A percentile compares a stretch with the other conserved stretches of the same genome.
These are phyloP conservation scores for Lasiodiplodia hormozganensis DNA, from an alignment of 2,329 filamentous ascomycete genomes.

Conservation along the genomic window DNA sequence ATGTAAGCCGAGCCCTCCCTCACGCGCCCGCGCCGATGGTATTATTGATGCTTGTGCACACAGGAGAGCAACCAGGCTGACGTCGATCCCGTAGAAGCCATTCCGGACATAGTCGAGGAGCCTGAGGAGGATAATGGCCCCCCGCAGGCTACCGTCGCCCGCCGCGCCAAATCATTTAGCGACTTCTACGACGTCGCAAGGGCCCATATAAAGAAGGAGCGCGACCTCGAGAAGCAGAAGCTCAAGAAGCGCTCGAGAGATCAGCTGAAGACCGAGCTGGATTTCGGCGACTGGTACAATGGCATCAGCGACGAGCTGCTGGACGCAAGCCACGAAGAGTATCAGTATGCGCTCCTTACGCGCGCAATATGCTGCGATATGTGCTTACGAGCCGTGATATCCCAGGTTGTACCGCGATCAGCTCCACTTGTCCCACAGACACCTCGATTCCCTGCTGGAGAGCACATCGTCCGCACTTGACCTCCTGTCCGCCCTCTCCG, in stretches of 20 bases:
- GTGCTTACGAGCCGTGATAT: slow-evolving; percentile 25
- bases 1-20: slow-evolving; percentile 51
- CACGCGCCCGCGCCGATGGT: slow-evolving; percentile 44
- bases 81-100: slow-evolving; percentile 61
- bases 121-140: slow-evolving; percentile 63
- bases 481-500: slow-evolving; percentile 78
- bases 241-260: slow-evolving; percentile 48
- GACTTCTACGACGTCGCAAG: slow-evolving; percentile 73
- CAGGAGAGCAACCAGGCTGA: slow-evolving; percentile 64
- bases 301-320: slow-evolving; percentile 71
- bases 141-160: slow-evolving; percentile 68
- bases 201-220: slow-evolving; percentile 63
- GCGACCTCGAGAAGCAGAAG: slow-evolving; percentile 48
- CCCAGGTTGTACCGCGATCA: slow-evolving; percentile 78
- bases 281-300: slow-evolving; percentile 66
- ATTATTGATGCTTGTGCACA: slow-evolving; percentile 52
- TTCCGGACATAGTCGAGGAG: slow-evolving; percentile 67
- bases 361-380: background rate
- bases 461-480: slow-evolving; percentile 79
- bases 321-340: slow-evolving; percentile 83
- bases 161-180: slow-evolving; percentile 78
- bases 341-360: slow-evolving; percentile 65
- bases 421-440: slow-evolving; percentile 78
- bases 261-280: slow-evolving; percentile 63
- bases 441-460: slow-evolving; percentile 78